A percentile compares a stretch with the other conserved stretches of the same genome.
These are phyloP conservation scores for Fraxinus velutina DNA, from an alignment of 305 asterid species.

Conservation along the genomic window DNA sequence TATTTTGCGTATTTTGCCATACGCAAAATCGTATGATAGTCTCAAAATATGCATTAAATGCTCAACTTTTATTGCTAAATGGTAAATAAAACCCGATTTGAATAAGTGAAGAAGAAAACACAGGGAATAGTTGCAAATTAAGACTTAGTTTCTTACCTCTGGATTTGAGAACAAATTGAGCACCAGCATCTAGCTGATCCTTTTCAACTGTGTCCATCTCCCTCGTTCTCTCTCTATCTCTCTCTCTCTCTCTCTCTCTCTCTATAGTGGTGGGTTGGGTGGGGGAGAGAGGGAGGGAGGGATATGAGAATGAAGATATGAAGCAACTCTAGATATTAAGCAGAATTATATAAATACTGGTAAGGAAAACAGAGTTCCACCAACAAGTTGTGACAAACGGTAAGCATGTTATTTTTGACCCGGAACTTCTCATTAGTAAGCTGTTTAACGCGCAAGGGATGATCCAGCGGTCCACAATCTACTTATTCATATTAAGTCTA, in stretches of 20 bases:
- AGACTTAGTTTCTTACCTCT: constrained; percentile 40
- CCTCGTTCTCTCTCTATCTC: background rate
- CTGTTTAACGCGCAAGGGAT: background rate
- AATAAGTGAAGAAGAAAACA: background rate
- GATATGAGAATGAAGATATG: background rate
- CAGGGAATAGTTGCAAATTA: background rate
- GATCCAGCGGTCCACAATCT: background rate
- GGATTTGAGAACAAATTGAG: constrained; percentile 80
- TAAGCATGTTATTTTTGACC: background rate
- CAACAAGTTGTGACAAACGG: background rate
- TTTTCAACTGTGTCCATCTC: background rate
- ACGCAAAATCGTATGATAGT: background rate
- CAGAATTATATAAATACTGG: background rate
- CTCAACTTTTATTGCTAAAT: too few relatives aligned
- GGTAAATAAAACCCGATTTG: background rate
- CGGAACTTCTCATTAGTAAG: background rate
- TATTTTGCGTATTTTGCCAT: background rate
- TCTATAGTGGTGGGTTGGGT: background rate
- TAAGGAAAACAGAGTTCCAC: background rate
- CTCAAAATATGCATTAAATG: background rate
- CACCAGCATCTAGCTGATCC: constrained; percentile 68
- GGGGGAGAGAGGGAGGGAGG: background rate
- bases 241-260: background rate
- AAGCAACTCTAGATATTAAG: background rate
- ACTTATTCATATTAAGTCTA: too few relatives aligned